Conservation (phyloP, 139 green algal genomes). For the Micractinium conductrix region DNA sequence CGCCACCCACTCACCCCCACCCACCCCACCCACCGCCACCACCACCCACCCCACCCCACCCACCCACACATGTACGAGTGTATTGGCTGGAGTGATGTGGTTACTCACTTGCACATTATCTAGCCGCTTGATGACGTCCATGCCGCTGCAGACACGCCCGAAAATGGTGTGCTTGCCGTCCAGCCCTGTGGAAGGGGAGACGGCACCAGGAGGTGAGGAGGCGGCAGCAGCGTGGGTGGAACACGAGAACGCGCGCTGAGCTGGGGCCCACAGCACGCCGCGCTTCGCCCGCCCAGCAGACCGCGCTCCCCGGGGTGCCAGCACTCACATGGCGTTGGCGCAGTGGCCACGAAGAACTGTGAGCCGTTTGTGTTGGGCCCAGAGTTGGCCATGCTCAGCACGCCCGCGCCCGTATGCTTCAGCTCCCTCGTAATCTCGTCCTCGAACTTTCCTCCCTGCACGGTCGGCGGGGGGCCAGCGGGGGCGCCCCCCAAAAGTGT, state of each 20-base stretch:
- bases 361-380: constrained; percentile 86
- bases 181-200: constrained; percentile 16
- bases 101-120: constrained; percentile 79
- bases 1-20: too few relatives aligned
- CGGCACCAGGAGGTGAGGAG: background rate
- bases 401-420: constrained; percentile 87
- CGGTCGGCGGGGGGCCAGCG: too few relatives aligned
- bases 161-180: constrained; percentile 89
- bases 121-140: constrained; percentile 89
- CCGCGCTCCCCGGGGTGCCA: too few relatives aligned
- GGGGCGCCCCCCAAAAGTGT: too few relatives aligned
- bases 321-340: constrained; percentile 11
- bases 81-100: too few relatives aligned
- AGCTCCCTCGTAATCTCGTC: constrained; percentile 88
- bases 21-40: background rate
- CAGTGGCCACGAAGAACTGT: constrained; percentile 61
- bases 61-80: too few relatives aligned
- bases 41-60: too few relatives aligned
- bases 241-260: background rate
- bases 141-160: constrained; percentile 87
- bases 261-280: background rate
- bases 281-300: too few relatives aligned
- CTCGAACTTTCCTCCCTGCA: constrained; percentile 71
- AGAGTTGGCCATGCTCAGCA: constrained; percentile 90
- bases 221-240: background rate